A percentile compares a stretch with the other conserved stretches of the same genome.
Evolutionary conservation across 164 flowering plant genomes (phyloP).

Genomic region (Vitis vinifera): DNA sequence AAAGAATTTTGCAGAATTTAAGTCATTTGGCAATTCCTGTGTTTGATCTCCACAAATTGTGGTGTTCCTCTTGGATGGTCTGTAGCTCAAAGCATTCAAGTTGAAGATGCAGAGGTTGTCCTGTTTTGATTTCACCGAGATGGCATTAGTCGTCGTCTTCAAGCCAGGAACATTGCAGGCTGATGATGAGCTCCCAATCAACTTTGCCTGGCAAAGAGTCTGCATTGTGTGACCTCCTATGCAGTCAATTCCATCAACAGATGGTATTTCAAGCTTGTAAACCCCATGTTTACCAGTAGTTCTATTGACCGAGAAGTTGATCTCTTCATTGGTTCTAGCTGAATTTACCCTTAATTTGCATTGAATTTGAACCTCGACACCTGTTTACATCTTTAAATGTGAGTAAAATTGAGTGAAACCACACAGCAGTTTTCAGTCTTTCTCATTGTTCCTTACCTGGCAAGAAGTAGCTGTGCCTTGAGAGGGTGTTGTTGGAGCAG

Average conservation of each 20-base stretch:
- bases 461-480: slow-evolving; percentile 50
- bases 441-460: slow-evolving; percentile 26
- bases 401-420: too few relatives aligned
- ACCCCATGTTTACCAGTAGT: slow-evolving; percentile 59
- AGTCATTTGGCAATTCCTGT: slow-evolving; percentile 17
- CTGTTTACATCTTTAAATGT: slow-evolving; percentile 21
- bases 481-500: slow-evolving; percentile 39
- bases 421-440: too few relatives aligned
- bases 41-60: slow-evolving; percentile 44
- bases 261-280: slow-evolving; percentile 56
- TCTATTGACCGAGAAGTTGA: slow-evolving; percentile 58
- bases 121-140: slow-evolving; percentile 53
- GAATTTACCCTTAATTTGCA: slow-evolving; percentile 65
- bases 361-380: slow-evolving; percentile 58
- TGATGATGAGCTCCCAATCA: slow-evolving; percentile 40
- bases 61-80: slow-evolving; percentile 35
- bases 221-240: slow-evolving; percentile 31
- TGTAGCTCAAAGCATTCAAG: slow-evolving; percentile 49
- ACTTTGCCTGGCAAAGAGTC: slow-evolving; percentile 51
- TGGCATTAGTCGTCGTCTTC: slow-evolving; percentile 35
- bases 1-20: slow-evolving; percentile 42
- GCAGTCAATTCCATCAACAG: slow-evolving; percentile 58
- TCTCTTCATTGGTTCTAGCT: slow-evolving; percentile 40
- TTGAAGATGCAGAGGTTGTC: slow-evolving; percentile 53
- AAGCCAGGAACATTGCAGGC: slow-evolving; percentile 51